A percentile compares a stretch with the other conserved stretches of the same genome.
Evolutionary conservation across 257 asterid species (phyloP).

Genomic region (Fraxinus cuspidata): DNA sequence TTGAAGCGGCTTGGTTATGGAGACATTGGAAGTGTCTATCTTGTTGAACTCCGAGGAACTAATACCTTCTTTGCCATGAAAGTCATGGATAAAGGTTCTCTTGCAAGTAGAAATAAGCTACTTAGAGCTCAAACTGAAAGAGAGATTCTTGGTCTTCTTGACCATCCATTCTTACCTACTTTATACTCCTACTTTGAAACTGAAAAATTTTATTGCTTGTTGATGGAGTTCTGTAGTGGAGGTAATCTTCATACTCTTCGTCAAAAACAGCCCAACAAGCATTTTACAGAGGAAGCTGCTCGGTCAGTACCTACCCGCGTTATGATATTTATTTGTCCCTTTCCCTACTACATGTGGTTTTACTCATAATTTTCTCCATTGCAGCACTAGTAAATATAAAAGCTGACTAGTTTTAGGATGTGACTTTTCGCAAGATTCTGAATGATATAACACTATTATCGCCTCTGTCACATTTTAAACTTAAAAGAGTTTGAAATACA

Average conservation of each 20-base stretch:
- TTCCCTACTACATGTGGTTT: slow-evolving; percentile 3
- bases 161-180: slow-evolving; percentile 90
- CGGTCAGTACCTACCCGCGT: slow-evolving; percentile 36
- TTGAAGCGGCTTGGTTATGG: slow-evolving; percentile 90
- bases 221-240: slow-evolving; percentile 94
- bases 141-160: slow-evolving; percentile 87
- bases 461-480: background rate
- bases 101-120: slow-evolving; percentile 78
- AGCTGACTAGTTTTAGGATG: background rate
- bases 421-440: background rate
- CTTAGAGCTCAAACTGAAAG: slow-evolving; percentile 85
- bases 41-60: slow-evolving; percentile 75
- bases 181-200: slow-evolving; percentile 83
- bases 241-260: slow-evolving; percentile 92
- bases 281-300: slow-evolving; percentile 84
- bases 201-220: slow-evolving; percentile 80
- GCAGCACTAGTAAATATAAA: slow-evolving; percentile 4
- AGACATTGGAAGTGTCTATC: slow-evolving; percentile 92
- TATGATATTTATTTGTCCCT: slow-evolving; percentile 1
- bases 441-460: background rate
- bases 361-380: background rate
- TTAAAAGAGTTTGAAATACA: background rate
- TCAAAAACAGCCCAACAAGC: slow-evolving; percentile 83
- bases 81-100: slow-evolving; percentile 89
- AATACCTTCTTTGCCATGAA: slow-evolving; percentile 85